phyloP scores from a whole-genome alignment of 495 filamentous ascomycete species.

The Penicillium turbatum region DNA sequence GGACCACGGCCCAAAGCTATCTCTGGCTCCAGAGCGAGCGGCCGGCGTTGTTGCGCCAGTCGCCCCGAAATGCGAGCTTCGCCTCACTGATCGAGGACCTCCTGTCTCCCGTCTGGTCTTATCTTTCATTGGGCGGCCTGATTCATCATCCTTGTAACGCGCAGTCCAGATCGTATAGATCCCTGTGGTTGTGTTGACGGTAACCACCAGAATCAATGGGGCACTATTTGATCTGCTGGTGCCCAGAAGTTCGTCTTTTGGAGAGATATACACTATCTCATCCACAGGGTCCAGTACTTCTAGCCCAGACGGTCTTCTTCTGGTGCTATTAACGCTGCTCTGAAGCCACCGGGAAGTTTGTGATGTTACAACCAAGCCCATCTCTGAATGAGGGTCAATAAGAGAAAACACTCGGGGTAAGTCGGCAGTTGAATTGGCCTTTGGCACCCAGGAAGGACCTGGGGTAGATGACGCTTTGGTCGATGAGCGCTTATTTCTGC shows the following conservation, averaged over 20 bases:
- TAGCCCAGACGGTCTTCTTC: slow-evolving; percentile 32
- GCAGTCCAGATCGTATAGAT: slow-evolving; percentile 78
- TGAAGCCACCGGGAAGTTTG: slow-evolving; percentile 34
- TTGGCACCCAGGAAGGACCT: slow-evolving; percentile 23
- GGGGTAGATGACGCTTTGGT: slow-evolving; percentile 26
- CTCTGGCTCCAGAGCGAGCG: slow-evolving; percentile 45
- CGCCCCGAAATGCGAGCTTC: slow-evolving; percentile 81
- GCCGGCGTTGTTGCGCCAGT: slow-evolving; percentile 81
- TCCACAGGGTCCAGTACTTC: slow-evolving; percentile 62
- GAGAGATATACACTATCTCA: slow-evolving; percentile 75
- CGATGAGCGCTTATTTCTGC: slow-evolving; percentile 37
- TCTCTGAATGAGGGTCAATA: slow-evolving; percentile 80
- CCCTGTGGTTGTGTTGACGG: slow-evolving; percentile 66
- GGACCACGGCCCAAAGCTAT: slow-evolving; percentile 52
- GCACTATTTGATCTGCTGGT: slow-evolving; percentile 11
- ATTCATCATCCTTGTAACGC: slow-evolving; percentile 57
- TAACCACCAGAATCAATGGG: slow-evolving; percentile 73
- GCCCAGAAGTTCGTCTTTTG: slow-evolving; percentile 47
- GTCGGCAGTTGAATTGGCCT: slow-evolving; percentile 45
- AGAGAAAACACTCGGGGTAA: slow-evolving; percentile 80
- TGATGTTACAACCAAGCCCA: slow-evolving; percentile 73
- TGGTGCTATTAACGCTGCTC: slow-evolving; percentile 25
- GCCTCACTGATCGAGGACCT: slow-evolving; percentile 59
- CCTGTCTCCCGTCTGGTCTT: slow-evolving; percentile 46
- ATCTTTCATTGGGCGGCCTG: slow-evolving; percentile 47